Evolutionary conservation across 179 eudicot genomes (phyloP).

Genomic region (Monotropa hypopitys): DNA sequence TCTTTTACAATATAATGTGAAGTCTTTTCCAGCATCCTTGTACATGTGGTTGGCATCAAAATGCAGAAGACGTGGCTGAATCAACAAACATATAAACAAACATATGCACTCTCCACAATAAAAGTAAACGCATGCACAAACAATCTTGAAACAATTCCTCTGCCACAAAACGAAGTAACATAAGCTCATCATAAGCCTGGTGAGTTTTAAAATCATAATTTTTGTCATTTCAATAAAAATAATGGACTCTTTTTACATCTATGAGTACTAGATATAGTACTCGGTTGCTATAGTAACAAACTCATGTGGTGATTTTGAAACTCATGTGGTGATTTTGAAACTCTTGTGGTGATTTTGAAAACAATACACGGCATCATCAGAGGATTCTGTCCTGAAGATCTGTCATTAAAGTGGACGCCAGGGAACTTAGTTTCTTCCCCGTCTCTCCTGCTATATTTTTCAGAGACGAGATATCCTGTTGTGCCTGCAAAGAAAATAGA

Average conservation of each 20-base stretch:
- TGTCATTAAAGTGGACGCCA: slow-evolving; percentile 60
- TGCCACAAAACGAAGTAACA: slow-evolving; percentile 10
- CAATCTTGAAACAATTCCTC: not conserved
- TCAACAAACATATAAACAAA: not conserved
- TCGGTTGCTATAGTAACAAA: slow-evolving; percentile 11
- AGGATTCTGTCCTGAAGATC: slow-evolving; percentile 86
- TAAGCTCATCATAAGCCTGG: slow-evolving; percentile 6
- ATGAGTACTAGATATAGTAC: slow-evolving; percentile 18
- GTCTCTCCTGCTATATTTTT: slow-evolving; percentile 94
- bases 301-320: too few relatives aligned
- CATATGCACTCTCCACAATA: not conserved
- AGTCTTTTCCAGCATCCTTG: not conserved
- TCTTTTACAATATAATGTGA: not conserved
- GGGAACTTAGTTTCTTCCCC: slow-evolving; percentile 68
- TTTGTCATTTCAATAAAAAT: slow-evolving; percentile 8
- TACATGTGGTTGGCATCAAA: not conserved
- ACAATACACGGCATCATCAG: slow-evolving; percentile 19
- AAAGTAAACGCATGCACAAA: not conserved
- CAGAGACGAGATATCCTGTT: slow-evolving; percentile 82
- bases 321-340: too few relatives aligned
- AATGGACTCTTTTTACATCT: slow-evolving; percentile 14
- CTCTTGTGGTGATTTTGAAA: slow-evolving; percentile 8
- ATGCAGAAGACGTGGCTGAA: not conserved
- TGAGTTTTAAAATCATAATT: slow-evolving; percentile 6
- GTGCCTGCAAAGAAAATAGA: slow-evolving; percentile 48